Conservation (phyloP, 495 filamentous ascomycete species). For the Chaetomidium leptoderma region DNA sequence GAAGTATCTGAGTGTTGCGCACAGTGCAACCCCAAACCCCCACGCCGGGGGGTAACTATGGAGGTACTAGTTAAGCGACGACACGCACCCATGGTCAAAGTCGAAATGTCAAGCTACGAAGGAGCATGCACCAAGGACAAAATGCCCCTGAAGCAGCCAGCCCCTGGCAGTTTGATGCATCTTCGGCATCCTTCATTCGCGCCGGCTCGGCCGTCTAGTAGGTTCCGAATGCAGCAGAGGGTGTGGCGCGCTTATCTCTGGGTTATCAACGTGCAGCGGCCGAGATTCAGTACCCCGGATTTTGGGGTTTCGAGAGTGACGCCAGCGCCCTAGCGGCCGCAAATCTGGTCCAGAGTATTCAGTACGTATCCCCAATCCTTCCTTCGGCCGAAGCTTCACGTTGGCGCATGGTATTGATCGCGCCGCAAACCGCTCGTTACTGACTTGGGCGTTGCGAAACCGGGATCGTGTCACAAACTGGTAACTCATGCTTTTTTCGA, state of each 20-base stretch:
- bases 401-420: neutral
- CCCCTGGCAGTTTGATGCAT: slow-evolving; percentile 14
- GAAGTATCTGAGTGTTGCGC: neutral
- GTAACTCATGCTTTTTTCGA: too few species aligned
- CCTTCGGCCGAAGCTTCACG: neutral
- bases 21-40: slow-evolving; percentile 2
- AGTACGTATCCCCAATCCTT: too few species aligned
- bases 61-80: neutral
- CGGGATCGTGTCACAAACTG: neutral
- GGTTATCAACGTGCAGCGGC: neutral
- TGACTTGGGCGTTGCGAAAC: too few species aligned
- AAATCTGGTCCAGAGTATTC: too few species aligned
- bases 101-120: neutral
- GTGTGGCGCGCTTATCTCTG: slow-evolving; percentile 6
- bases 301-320: neutral
- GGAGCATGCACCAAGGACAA: slow-evolving; percentile 1
- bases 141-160: slow-evolving; percentile 6
- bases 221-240: neutral
- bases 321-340: neutral
- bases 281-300: slow-evolving; percentile 18
- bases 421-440: neutral
- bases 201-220: neutral
- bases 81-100: neutral
- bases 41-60: neutral
- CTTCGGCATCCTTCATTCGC: slow-evolving; percentile 16